Conservation (phyloP, 2,329 filamentous ascomycete species). For the Monilinia fructigena region DNA sequence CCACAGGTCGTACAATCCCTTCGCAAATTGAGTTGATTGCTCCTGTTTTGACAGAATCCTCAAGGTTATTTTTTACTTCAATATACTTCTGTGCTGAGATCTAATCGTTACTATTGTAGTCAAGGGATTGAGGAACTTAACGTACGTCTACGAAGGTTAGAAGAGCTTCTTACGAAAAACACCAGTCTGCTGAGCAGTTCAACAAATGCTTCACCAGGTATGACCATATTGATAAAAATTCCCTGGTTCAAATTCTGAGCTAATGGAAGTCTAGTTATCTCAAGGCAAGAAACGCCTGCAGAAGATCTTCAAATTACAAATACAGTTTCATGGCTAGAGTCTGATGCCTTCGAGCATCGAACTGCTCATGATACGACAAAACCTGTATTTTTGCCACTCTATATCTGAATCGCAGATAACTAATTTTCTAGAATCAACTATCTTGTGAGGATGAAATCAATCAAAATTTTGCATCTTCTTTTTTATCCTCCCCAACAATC, state of each 20-base stretch:
- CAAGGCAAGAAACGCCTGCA: constrained; percentile 4
- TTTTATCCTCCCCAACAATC: too few relatives aligned
- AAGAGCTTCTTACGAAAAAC: constrained; percentile 26
- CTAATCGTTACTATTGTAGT: constrained; percentile 17
- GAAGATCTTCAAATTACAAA: constrained; percentile 19
- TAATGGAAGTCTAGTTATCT: background rate
- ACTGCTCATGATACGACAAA: background rate
- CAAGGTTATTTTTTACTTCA: background rate
- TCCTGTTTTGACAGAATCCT: background rate
- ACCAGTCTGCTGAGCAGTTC: background rate
- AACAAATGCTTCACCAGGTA: constrained; percentile 1
- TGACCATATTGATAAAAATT: background rate
- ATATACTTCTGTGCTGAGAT: background rate
- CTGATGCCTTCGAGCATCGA: constrained; percentile 17
- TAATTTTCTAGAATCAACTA: background rate
- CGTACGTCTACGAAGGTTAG: constrained; percentile 27
- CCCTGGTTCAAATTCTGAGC: background rate
- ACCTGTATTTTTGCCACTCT: background rate
- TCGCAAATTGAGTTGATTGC: background rate
- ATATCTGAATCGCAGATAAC: background rate
- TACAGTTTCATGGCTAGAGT: constrained; percentile 16
- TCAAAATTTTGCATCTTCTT: constrained; percentile 11
- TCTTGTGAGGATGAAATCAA: constrained; percentile 17
- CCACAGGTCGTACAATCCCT: background rate
- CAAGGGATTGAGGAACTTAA: constrained; percentile 28